Conservation (phyloP, 306 rosid species). For the Gastrolobium villosum region DNA sequence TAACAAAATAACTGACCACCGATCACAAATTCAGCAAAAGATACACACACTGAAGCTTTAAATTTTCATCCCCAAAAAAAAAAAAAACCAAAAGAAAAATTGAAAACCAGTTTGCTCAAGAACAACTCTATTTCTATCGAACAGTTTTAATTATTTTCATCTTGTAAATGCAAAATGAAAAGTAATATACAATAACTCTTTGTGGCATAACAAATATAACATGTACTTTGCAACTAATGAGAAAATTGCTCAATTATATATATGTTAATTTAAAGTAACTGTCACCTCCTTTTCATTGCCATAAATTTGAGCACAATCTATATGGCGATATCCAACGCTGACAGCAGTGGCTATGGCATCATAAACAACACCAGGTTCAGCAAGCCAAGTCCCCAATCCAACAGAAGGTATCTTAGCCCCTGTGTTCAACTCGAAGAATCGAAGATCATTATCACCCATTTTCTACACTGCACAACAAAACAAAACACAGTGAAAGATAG, state of each 20-base stretch:
- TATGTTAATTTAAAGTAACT: neutral
- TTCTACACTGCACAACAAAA: neutral
- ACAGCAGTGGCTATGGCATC: slow-evolving; percentile 65
- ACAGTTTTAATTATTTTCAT: slow-evolving; percentile 2
- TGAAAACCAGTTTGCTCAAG: neutral
- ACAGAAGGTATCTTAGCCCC: slow-evolving; percentile 88
- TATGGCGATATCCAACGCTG: slow-evolving; percentile 70
- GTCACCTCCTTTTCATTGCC: slow-evolving; percentile 64
- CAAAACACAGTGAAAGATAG: neutral
- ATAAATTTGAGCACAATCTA: slow-evolving; percentile 64
- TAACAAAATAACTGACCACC: too few species aligned
- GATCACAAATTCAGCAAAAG: too few species aligned
- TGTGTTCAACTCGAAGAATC: slow-evolving; percentile 70
- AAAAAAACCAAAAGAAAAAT: neutral
- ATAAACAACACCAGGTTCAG: too few species aligned
- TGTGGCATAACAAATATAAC: neutral
- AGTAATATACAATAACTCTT: neutral
- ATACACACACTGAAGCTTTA: too few species aligned
- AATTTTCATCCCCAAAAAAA: too few species aligned
- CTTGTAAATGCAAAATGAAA: neutral
- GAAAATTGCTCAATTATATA: too few species aligned
- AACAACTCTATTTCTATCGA: neutral
- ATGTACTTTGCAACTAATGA: neutral
- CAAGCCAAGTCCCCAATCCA: too few species aligned
- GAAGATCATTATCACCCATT: slow-evolving; percentile 57